Conservation (phyloP, 2,329 filamentous ascomycete genomes). For the Pochonia chlamydosporia region DNA sequence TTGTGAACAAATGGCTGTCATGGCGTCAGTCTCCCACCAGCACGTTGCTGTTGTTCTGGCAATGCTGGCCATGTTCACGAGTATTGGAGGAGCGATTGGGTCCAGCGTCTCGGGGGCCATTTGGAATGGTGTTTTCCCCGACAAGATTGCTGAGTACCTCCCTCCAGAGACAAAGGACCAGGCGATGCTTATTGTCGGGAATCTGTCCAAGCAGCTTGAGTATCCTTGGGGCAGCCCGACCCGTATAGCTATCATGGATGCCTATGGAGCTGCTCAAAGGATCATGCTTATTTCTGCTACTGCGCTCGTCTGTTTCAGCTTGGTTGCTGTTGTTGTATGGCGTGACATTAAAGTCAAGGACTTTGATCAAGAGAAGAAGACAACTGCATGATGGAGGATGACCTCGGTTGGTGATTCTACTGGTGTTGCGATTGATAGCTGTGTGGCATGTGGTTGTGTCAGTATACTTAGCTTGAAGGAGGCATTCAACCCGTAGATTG, state of each 20-base stretch:
- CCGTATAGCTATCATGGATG: conserved; percentile 33
- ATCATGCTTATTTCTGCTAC: conserved; percentile 23
- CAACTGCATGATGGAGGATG: not conserved
- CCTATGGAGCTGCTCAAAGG: conserved; percentile 39
- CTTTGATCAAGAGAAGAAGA: conserved; percentile 9
- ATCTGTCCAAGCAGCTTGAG: conserved; percentile 22
- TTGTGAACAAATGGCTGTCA: conserved; percentile 25
- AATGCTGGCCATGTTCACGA: conserved; percentile 22
- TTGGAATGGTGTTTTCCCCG: conserved; percentile 30
- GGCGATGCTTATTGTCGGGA: conserved; percentile 36
- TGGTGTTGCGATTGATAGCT: too few species aligned
- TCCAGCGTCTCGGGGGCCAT: conserved; percentile 24
- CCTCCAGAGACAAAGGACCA: conserved; percentile 24
- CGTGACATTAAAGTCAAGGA: conserved; percentile 17
- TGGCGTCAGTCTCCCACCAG: conserved; percentile 25
- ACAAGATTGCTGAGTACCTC: conserved; percentile 28
- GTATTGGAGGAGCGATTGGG: conserved; percentile 27
- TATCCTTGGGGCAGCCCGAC: conserved; percentile 32
- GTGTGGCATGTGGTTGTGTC: too few species aligned
- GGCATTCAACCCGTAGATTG: too few species aligned
- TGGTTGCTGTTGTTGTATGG: conserved; percentile 15
- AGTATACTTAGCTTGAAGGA: too few species aligned
- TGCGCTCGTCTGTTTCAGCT: conserved; percentile 12
- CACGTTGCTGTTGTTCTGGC: conserved; percentile 28
- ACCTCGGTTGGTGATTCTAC: too few species aligned